Conservation (phyloP, 768 basidiomycete species). For the Hericium alpestre region DNA sequence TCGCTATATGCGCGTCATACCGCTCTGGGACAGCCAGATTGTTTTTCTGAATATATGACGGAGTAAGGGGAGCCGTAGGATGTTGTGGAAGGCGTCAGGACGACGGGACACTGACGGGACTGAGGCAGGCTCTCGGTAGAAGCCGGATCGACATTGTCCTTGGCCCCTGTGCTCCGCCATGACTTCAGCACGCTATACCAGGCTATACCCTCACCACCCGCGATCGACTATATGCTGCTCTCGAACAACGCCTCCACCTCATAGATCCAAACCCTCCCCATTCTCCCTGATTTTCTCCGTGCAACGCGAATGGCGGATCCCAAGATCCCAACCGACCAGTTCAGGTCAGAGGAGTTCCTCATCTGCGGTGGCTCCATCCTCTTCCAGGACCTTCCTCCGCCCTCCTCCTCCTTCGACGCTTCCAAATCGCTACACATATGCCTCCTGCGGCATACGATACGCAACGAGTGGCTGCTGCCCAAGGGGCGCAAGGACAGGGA, state of each 20-base stretch:
- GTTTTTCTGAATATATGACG: too few species aligned
- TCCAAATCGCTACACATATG: conserved; percentile 17
- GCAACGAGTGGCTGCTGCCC: conserved; percentile 34
- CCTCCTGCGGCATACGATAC: conserved; percentile 18
- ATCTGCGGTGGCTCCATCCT: conserved; percentile 21
- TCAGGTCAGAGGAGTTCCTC: conserved; percentile 13
- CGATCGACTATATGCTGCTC: background rate
- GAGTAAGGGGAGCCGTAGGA: too few species aligned
- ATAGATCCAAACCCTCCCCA: background rate
- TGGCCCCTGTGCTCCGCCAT: background rate
- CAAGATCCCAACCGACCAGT: conserved; percentile 4
- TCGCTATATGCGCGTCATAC: too few species aligned
- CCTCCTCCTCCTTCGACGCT: background rate
- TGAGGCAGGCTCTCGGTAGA: background rate
- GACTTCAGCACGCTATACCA: background rate
- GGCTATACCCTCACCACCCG: background rate
- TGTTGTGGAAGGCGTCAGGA: too few species aligned
- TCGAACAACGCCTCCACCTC: background rate
- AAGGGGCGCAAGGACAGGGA: conserved; percentile 54
- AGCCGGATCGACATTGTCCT: background rate
- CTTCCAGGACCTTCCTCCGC: conserved; percentile 12
- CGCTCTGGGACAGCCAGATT: too few species aligned
- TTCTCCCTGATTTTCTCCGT: background rate
- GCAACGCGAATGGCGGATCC: background rate
- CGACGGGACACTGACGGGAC: too few species aligned